Percentiles rank a stretch among this genome's conserved stretches.
These are phyloP conservation scores for Globisporangium okanoganense DNA, from an alignment of 352 stramenopile genomes.

Conservation along the genomic window DNA sequence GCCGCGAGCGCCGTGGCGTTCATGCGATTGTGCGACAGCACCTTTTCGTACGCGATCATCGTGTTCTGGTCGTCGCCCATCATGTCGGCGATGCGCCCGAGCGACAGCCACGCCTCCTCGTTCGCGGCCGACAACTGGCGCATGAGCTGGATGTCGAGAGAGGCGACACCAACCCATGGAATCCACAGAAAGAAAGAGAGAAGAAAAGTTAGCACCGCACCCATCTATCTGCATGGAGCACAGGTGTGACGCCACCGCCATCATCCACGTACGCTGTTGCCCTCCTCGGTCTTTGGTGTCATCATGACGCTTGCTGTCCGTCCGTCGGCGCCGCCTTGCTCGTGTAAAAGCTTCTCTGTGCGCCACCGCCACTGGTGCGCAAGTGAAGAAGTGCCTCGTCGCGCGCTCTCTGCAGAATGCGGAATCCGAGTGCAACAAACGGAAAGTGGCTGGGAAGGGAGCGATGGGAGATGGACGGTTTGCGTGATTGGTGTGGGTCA, in stretches of 20 bases:
- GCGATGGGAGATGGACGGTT: neutral
- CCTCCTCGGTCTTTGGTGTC: conserved; percentile 81
- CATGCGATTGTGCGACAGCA: conserved; percentile 83
- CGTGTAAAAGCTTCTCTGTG: neutral
- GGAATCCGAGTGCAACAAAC: neutral
- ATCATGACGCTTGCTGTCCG: conserved; percentile 39
- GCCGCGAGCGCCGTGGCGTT: conserved; percentile 79
- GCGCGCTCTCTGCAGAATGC: neutral
- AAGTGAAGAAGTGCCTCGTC: conserved; percentile 2
- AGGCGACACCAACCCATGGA: no score
- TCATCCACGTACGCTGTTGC: conserved; percentile 40
- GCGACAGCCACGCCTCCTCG: conserved; percentile 78
- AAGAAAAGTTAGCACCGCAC: neutral
- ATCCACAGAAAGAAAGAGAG: conserved; percentile 1
- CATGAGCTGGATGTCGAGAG: conserved; percentile 40
- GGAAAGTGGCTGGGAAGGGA: conserved; percentile 3
- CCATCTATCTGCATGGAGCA: neutral
- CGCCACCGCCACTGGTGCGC: neutral
- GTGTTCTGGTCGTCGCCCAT: conserved; percentile 89
- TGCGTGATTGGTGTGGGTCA: no score
- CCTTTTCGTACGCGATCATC: conserved; percentile 86
- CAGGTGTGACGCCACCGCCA: neutral
- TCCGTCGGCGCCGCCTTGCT: neutral
- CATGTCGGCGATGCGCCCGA: conserved; percentile 86
- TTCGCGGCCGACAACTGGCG: conserved; percentile 76